Evolutionary conservation across 2,329 filamentous ascomycete genomes (phyloP).

Genomic region (Colletotrichum echinochloae): DNA sequence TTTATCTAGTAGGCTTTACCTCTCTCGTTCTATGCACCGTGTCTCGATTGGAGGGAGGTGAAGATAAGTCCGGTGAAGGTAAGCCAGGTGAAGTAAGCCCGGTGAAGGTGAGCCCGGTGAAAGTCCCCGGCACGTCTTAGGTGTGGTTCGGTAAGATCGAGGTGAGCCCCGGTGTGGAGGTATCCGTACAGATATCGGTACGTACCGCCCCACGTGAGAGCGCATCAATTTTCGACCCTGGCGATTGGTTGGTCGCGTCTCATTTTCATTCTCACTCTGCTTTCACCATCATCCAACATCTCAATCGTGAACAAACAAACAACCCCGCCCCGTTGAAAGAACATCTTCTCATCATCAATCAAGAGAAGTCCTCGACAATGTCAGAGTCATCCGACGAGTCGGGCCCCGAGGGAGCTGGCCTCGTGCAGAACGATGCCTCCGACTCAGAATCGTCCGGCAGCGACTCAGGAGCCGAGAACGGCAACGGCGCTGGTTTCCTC

Average conservation of each 20-base stretch:
- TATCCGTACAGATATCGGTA: too few relatives aligned
- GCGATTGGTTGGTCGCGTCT: slow-evolving; percentile 16
- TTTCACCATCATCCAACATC: not conserved
- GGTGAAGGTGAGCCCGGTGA: too few relatives aligned
- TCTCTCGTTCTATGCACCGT: not conserved
- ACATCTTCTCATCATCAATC: not conserved
- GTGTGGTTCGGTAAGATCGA: not conserved
- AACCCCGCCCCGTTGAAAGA: not conserved
- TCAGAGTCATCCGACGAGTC: slow-evolving; percentile 36
- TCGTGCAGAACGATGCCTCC: slow-evolving; percentile 33
- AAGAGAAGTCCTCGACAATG: not conserved
- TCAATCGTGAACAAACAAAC: not conserved
- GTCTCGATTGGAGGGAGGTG: not conserved
- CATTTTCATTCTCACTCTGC: not conserved
- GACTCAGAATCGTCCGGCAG: slow-evolving; percentile 19
- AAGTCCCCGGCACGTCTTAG: not conserved
- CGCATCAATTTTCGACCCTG: slow-evolving; percentile 13
- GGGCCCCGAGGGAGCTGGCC: slow-evolving; percentile 25
- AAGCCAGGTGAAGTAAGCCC: too few relatives aligned
- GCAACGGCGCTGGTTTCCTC: slow-evolving; percentile 21
- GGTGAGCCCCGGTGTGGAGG: too few relatives aligned
- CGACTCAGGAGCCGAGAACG: slow-evolving; percentile 23
- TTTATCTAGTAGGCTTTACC: not conserved
- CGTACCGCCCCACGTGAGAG: slow-evolving; percentile 20
- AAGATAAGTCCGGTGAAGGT: too few relatives aligned